Evolutionary conservation across 2,329 filamentous ascomycete species (phyloP).

Genomic region (Colletotrichum sp.): DNA sequence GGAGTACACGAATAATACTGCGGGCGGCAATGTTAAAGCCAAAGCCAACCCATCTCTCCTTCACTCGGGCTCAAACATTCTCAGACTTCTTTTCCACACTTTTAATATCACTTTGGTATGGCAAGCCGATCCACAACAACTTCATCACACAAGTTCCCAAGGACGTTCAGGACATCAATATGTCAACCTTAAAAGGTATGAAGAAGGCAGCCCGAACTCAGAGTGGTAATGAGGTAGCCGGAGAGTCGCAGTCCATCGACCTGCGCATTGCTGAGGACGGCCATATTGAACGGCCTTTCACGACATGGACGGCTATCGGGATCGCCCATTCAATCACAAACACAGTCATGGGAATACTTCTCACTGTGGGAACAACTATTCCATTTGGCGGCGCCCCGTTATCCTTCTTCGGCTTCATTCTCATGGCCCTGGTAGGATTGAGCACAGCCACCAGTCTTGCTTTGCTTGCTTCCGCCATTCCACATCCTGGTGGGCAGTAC

Average conservation of each 20-base stretch:
- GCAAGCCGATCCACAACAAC: background rate
- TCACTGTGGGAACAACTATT: constrained; percentile 25
- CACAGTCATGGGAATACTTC: constrained; percentile 27
- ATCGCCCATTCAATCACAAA: constrained; percentile 30
- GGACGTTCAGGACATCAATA: background rate
- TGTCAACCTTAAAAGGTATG: background rate
- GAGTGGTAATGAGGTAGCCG: background rate
- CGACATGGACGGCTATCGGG: constrained; percentile 28
- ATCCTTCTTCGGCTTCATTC: constrained; percentile 30
- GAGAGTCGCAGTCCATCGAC: background rate
- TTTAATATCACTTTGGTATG: background rate
- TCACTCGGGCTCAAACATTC: background rate
- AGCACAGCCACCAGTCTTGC: constrained; percentile 29
- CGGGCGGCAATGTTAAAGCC: background rate
- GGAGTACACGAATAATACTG: background rate
- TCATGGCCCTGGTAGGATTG: constrained; percentile 27
- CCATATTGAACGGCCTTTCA: constrained; percentile 35
- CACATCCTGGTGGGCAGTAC: constrained; percentile 32
- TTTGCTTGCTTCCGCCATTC: constrained; percentile 32
- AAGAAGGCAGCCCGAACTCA: background rate
- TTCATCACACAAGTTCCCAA: background rate
- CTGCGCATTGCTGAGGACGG: constrained; percentile 11
- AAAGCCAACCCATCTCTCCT: background rate
- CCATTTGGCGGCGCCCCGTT: constrained; percentile 28
- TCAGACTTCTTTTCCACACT: background rate